phyloP scores from a whole-genome alignment of 2,329 filamentous ascomycete genomes.

The Colletotrichum spaethianum region DNA sequence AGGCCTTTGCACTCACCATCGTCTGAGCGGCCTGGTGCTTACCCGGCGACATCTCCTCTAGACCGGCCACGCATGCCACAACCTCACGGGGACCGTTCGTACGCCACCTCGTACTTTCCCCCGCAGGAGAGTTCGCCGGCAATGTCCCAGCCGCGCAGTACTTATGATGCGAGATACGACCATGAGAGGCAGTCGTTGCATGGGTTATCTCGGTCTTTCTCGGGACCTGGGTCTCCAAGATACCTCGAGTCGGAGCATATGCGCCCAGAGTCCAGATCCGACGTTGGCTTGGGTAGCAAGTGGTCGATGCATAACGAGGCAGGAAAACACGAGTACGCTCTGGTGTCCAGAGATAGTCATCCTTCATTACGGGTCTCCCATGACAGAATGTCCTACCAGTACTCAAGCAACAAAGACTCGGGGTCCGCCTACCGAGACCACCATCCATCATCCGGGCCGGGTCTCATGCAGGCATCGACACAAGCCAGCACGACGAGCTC shows the following conservation, averaged over 20 bases:
- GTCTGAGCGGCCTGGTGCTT: slow-evolving; percentile 61
- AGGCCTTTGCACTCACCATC: slow-evolving; percentile 62
- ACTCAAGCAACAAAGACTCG: slow-evolving; percentile 54
- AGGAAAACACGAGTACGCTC: slow-evolving; percentile 61
- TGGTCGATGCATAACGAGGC: slow-evolving; percentile 59
- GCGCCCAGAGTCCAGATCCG: slow-evolving; percentile 53
- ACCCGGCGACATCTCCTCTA: slow-evolving; percentile 61
- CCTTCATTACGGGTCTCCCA: slow-evolving; percentile 50
- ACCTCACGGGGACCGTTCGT: slow-evolving; percentile 53
- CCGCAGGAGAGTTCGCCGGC: slow-evolving; percentile 55
- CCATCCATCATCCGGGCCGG: slow-evolving; percentile 43
- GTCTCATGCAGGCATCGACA: slow-evolving; percentile 48
- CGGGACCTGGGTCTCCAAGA: slow-evolving; percentile 62
- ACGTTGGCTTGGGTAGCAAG: slow-evolving; percentile 53
- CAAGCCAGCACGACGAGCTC: slow-evolving; percentile 49
- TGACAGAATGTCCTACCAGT: slow-evolving; percentile 54
- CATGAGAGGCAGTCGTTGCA: slow-evolving; percentile 55
- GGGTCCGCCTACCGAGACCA: slow-evolving; percentile 47
- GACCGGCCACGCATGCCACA: slow-evolving; percentile 61
- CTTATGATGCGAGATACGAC: slow-evolving; percentile 62
- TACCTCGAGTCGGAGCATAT: slow-evolving; percentile 56
- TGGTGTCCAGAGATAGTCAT: slow-evolving; percentile 57
- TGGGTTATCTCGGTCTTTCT: slow-evolving; percentile 52
- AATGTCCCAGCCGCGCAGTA: slow-evolving; percentile 60
- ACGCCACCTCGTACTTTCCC: slow-evolving; percentile 63